Evolutionary conservation across 2,329 filamentous ascomycete genomes (phyloP), one percentile per base, ranked within the genome.

Genomic region (Hypomyces rosellus): DNA sequence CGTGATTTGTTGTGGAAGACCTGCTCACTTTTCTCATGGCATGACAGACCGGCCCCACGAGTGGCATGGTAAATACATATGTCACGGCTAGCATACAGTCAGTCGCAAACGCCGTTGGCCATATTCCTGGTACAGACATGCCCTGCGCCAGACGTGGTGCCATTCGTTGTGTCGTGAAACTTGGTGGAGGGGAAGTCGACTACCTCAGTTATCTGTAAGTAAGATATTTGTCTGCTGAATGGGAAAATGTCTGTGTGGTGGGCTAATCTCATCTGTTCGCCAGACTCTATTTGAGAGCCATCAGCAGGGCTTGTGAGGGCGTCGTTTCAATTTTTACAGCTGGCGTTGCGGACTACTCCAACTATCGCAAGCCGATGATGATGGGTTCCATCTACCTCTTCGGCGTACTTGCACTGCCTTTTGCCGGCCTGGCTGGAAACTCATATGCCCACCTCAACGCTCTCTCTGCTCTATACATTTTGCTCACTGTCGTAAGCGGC

Each of bases 361-460:
- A 55, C 45, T 55, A 57, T 41, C 55, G 55, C 37, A 57, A 57
- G 48, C 49, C 46, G 12, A 57, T 57, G 55, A 57, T 57, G 55
- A 56, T 57, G 55, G 40, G 47, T 14, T 57, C 55, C 18, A 57
- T 57, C 12, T 57, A 57, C 43, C 54, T 57, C 34, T 57, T 55
- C 22, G 55, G 55, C 12, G 34, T 50, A 3, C 50, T 57, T 25
- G 55, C 55, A 13, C 48, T 57, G 7, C 55, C 55, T 15, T 57
- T 57, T 37, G 55, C 54, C 7, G 55, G 55, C 1, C 46, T 57
- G 2, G 53, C 55, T 5, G 47, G 45, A 14, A 54, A 53, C 13
- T 49, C 54, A 11, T 57, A 57, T 48, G 39, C 25, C 22, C 49
- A 54, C 14, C 48, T 57, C 30, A 55, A 57, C 42, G 51, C 54